Evolutionary conservation across 148 eudicot species (phyloP).

Genomic region (Rhododendron kiyosumense): DNA sequence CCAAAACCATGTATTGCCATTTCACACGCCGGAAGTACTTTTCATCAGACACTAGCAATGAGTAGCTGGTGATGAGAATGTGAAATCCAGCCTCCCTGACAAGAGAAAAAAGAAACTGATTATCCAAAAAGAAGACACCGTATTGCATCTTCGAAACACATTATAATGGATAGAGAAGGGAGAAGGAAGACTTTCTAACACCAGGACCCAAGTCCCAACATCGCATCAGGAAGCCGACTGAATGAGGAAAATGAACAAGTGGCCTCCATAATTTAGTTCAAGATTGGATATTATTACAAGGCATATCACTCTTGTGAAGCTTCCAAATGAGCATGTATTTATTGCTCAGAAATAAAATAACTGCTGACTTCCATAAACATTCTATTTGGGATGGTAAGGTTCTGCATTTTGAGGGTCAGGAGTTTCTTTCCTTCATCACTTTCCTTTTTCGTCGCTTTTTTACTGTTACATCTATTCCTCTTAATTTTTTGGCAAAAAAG

Average conservation of each 20-base stretch:
- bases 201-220: neutral
- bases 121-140: slow-evolving; percentile 6
- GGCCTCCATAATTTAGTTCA: neutral
- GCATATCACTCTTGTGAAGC: neutral
- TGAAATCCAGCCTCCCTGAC: slow-evolving; percentile 93
- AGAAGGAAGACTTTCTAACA: neutral
- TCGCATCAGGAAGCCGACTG: neutral
- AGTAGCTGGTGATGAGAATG: slow-evolving; percentile 95
- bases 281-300: neutral
- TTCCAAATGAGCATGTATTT: neutral
- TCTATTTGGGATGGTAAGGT: neutral
- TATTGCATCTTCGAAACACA: slow-evolving; percentile 11
- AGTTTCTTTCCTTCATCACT: neutral
- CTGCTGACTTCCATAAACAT: neutral
- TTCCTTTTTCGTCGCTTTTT: neutral
- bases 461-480: neutral
- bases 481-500: neutral
- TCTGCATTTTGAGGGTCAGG: neutral
- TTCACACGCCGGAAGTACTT: slow-evolving; percentile 89
- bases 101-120: slow-evolving; percentile 13
- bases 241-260: neutral
- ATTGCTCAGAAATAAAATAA: neutral
- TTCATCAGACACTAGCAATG: slow-evolving; percentile 88
- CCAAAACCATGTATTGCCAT: slow-evolving; percentile 99
- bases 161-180: neutral